Evolutionary conservation across 768 basidiomycete species (phyloP).

Genomic region (Paxillus ammoniavirescens): DNA sequence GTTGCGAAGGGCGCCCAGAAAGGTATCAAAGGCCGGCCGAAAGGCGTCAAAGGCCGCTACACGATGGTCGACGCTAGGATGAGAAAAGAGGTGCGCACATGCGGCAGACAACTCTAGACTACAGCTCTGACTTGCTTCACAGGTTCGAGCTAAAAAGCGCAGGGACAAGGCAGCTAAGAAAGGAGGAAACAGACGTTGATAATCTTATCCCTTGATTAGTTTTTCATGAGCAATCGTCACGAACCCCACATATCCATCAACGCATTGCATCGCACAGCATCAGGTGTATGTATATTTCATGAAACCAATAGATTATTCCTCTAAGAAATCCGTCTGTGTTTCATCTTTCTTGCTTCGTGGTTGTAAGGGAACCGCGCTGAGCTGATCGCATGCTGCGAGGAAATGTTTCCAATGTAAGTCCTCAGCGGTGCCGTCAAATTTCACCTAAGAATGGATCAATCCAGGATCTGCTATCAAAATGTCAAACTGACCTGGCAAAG

Average conservation of each 20-base stretch:
- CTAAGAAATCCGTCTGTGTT: background rate
- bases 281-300: background rate
- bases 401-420: conserved; percentile 46
- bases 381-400: conserved; percentile 41
- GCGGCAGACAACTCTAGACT: background rate
- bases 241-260: background rate
- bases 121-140: conserved; percentile 6
- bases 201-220: background rate
- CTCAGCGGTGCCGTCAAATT: conserved; percentile 37
- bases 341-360: conserved; percentile 26
- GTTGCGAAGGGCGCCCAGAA: conserved; percentile 91
- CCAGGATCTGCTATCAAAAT: background rate
- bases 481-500: conserved; percentile 50
- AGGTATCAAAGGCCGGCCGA: conserved; percentile 90
- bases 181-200: conserved; percentile 39
- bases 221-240: background rate
- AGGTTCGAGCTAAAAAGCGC: conserved; percentile 84
- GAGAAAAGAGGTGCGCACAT: conserved; percentile 74
- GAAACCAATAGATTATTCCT: conserved; percentile 6
- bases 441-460: conserved; percentile 38
- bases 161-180: conserved; percentile 73
- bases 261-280: background rate
- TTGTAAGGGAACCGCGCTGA: conserved; percentile 33
- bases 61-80: conserved; percentile 92
- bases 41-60: conserved; percentile 94